Conservation (phyloP, 2,329 filamentous ascomycete genomes). For the Diplocarpon mali region DNA sequence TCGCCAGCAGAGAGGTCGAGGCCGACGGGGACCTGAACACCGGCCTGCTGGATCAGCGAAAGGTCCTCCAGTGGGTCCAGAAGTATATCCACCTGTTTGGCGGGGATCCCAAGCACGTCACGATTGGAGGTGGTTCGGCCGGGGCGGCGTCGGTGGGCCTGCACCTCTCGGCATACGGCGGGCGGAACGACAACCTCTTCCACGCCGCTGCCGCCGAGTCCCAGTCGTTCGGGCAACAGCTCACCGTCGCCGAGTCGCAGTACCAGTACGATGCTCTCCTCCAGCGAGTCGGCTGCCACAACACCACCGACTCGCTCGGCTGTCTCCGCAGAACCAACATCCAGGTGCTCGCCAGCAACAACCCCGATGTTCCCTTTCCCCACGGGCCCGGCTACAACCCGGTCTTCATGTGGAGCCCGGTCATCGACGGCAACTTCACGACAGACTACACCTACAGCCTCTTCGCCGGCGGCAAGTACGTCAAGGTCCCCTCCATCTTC, state of each 20-base stretch:
- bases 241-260: constrained; percentile 35
- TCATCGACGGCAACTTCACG: constrained; percentile 41
- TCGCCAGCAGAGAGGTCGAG: constrained; percentile 45
- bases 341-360: constrained; percentile 32
- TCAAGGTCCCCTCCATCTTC: constrained; percentile 42
- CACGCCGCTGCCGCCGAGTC: constrained; percentile 40
- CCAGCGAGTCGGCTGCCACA: constrained; percentile 32
- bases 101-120: constrained; percentile 54
- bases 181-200: constrained; percentile 37
- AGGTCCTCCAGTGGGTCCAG: constrained; percentile 59
- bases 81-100: constrained; percentile 55
- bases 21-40: constrained; percentile 48
- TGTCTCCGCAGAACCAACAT: constrained; percentile 37
- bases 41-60: constrained; percentile 59
- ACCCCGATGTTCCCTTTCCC: constrained; percentile 31
- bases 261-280: constrained; percentile 43
- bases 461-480: constrained; percentile 38
- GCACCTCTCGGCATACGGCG: constrained; percentile 47
- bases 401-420: constrained; percentile 12
- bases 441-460: constrained; percentile 38
- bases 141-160: constrained; percentile 55
- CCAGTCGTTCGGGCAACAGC: constrained; percentile 38
- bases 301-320: constrained; percentile 29
- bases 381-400: constrained; percentile 29
- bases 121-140: constrained; percentile 37